These are phyloP conservation scores for Terfezia boudieri DNA, from an alignment of 495 filamentous ascomycete species.

Conservation along the genomic window DNA sequence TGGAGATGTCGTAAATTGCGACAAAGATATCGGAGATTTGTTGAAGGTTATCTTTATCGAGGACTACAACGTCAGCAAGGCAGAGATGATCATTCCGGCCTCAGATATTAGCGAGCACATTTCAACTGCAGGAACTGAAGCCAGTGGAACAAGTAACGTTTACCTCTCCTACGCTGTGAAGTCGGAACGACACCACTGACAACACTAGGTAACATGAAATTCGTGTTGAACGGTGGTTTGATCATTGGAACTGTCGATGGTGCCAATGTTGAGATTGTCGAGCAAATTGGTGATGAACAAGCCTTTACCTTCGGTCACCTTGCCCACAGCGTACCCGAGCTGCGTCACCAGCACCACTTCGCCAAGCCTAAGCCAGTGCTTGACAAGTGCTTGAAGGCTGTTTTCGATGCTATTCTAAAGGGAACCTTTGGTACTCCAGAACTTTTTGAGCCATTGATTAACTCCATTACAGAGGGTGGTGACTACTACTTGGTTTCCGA, in stretches of 20 bases:
- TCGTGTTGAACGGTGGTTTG: slow-evolving; percentile 85
- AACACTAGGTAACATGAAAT: slow-evolving; percentile 66
- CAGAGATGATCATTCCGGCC: slow-evolving; percentile 83
- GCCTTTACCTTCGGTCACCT: slow-evolving; percentile 97
- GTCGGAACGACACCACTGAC: slow-evolving; percentile 11
- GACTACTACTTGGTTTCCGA: slow-evolving; percentile 96
- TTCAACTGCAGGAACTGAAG: slow-evolving; percentile 88
- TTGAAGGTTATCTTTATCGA: slow-evolving; percentile 93
- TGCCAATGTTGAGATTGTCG: slow-evolving; percentile 95
- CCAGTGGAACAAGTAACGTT: slow-evolving; percentile 20
- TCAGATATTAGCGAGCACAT: slow-evolving; percentile 97
- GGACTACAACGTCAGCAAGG: slow-evolving; percentile 99
- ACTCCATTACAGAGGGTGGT: slow-evolving; percentile 70
- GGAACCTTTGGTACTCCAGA: slow-evolving; percentile 55
- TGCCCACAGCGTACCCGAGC: slow-evolving; percentile 88
- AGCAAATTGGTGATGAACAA: slow-evolving; percentile 84
- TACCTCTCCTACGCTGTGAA: background rate
- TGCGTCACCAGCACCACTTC: slow-evolving; percentile 78
- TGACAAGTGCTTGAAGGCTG: slow-evolving; percentile 48
- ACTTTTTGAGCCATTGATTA: slow-evolving; percentile 57
- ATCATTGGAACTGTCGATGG: slow-evolving; percentile 97
- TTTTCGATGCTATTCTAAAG: slow-evolving; percentile 61
- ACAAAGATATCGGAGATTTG: slow-evolving; percentile 74
- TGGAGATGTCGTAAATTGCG: slow-evolving; percentile 74
- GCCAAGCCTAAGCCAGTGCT: slow-evolving; percentile 39